These are phyloP conservation scores for Diaporthe vaccinii DNA, from an alignment of 2,329 filamentous ascomycete genomes.

Conservation along the genomic window DNA sequence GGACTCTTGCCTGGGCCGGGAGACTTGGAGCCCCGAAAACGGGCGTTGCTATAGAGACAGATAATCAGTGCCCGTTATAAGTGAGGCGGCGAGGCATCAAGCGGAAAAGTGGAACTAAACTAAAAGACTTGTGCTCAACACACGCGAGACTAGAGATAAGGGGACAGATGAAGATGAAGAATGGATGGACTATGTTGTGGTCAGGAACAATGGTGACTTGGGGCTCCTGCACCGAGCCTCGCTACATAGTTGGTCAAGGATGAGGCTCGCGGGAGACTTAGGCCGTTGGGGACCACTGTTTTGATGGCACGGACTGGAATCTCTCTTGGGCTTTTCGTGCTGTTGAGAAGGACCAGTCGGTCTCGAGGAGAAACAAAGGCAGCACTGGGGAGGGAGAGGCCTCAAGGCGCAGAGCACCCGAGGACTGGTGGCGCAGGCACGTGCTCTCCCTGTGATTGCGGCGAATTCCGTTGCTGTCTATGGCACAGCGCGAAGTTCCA, in stretches of 20 bases:
- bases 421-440: conserved; percentile 1
- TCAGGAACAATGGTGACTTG: not conserved
- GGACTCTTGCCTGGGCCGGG: conserved; percentile 67
- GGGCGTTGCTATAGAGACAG: conserved; percentile 62
- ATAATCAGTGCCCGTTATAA: conserved; percentile 34
- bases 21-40: conserved; percentile 69
- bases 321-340: not conserved
- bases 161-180: not conserved
- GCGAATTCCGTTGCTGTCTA: conserved; percentile 12
- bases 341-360: not conserved
- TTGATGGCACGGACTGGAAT: not conserved
- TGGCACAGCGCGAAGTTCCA: not conserved
- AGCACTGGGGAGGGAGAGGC: not conserved
- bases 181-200: conserved; percentile 15
- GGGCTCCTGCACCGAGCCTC: not conserved
- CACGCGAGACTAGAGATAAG: not conserved
- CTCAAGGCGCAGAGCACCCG: not conserved
- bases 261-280: not conserved
- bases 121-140: conserved; percentile 8
- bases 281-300: not conserved
- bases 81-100: conserved; percentile 32
- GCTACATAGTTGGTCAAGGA: not conserved
- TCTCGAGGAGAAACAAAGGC: not conserved
- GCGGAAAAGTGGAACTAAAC: conserved; percentile 34
- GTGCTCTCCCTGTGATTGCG: conserved; percentile 9